A percentile compares a stretch with the other conserved stretches of the same genome.
phyloP scores from a whole-genome alignment of 108 stramenopile species.

The Cafeteria roenbergensis region DNA sequence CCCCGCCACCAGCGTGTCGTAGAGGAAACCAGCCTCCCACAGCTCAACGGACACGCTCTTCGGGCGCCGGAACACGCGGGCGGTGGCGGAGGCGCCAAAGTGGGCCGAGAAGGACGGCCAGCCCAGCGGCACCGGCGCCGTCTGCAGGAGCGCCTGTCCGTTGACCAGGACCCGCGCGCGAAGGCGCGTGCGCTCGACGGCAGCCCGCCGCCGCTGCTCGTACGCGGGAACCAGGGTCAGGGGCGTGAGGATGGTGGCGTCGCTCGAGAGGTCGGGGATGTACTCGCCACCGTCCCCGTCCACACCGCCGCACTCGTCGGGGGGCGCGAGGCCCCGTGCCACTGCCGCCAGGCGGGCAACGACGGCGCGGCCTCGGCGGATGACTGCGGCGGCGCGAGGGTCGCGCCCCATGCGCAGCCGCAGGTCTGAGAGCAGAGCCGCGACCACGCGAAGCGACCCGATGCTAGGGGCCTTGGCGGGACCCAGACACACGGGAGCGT shows the following conservation, averaged over 20 bases:
- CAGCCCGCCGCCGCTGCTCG: not conserved
- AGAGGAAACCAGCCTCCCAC: not conserved
- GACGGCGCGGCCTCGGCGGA: too few species aligned
- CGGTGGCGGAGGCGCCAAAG: not conserved
- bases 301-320: not conserved
- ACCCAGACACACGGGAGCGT: too few species aligned
- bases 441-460: too few species aligned
- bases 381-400: too few species aligned
- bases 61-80: not conserved
- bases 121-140: not conserved
- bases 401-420: too few species aligned
- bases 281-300: constrained; percentile 1
- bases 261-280: not conserved
- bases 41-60: not conserved
- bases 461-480: too few species aligned
- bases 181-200: not conserved
- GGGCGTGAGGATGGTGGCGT: not conserved
- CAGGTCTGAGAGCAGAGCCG: too few species aligned
- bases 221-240: not conserved
- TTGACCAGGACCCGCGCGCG: constrained; percentile 2
- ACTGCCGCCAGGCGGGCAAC: too few species aligned
- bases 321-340: too few species aligned
- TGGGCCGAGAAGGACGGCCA: constrained; percentile 1
- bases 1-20: not conserved
- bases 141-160: not conserved